Conservation (phyloP, 495 filamentous ascomycete species). For the Rhypophila decipiens region DNA sequence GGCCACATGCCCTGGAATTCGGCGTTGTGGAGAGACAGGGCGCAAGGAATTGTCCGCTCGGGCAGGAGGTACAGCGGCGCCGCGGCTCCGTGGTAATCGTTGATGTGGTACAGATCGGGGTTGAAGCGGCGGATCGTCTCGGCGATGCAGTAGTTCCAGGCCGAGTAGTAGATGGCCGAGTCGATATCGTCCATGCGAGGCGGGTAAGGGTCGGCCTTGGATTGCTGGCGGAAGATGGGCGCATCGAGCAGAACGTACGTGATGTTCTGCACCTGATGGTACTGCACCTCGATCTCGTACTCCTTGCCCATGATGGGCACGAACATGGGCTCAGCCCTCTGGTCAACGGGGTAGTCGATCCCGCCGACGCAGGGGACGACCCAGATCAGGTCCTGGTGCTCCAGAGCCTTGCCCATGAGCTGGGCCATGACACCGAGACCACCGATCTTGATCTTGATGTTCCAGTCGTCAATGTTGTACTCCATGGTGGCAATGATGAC, state of each 20-base stretch:
- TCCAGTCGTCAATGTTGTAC: conserved; percentile 67
- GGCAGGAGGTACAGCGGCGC: conserved; percentile 65
- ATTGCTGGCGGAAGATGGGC: conserved; percentile 60
- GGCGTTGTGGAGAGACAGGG: conserved; percentile 44
- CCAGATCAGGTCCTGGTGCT: conserved; percentile 64
- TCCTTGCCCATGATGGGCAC: conserved; percentile 55
- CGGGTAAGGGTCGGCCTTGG: conserved; percentile 57
- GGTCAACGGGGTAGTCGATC: conserved; percentile 68
- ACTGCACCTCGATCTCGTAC: conserved; percentile 59
- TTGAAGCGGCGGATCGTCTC: conserved; percentile 51
- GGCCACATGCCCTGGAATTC: conserved; percentile 67
- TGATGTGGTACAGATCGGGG: conserved; percentile 68
- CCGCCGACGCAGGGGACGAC: conserved; percentile 64
- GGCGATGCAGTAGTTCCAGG: conserved; percentile 66
- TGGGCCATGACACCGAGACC: conserved; percentile 65
- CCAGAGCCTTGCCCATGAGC: conserved; percentile 63
- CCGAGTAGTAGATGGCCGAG: conserved; percentile 63
- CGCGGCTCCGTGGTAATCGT: conserved; percentile 68
- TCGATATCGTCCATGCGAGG: conserved; percentile 67
- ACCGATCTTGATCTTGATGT: conserved; percentile 65
- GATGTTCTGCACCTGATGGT: conserved; percentile 59
- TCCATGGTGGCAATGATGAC: conserved; percentile 59
- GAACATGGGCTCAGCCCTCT: conserved; percentile 48
- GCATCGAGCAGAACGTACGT: conserved; percentile 66
- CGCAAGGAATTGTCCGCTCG: conserved; percentile 48